These are phyloP conservation scores for Starmerella stellata DNA, from an alignment of 805 yeast genomes.

Conservation along the genomic window DNA sequence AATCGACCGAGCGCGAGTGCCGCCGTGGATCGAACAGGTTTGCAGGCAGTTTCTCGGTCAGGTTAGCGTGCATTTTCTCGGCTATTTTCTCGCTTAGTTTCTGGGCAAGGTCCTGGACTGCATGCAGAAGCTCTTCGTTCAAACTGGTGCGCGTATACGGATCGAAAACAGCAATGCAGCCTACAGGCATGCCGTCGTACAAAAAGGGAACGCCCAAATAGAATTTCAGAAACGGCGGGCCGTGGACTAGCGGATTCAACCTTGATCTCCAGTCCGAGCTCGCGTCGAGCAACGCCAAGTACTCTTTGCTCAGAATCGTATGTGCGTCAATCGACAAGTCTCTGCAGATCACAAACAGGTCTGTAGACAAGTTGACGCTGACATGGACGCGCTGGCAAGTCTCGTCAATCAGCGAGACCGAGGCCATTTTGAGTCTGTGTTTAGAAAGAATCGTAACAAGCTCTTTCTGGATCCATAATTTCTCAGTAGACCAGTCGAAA, in stretches of 20 bases:
- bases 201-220: slow-evolving; percentile 49
- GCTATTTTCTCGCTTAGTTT: slow-evolving; percentile 4
- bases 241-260: slow-evolving; percentile 44
- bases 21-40: not conserved
- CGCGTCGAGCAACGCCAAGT: slow-evolving; percentile 41
- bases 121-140: slow-evolving; percentile 7
- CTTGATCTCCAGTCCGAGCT: slow-evolving; percentile 51
- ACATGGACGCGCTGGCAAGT: slow-evolving; percentile 33
- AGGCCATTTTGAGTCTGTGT: slow-evolving; percentile 34
- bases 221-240: slow-evolving; percentile 40
- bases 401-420: slow-evolving; percentile 40
- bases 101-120: slow-evolving; percentile 8
- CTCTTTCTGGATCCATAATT: slow-evolving; percentile 26
- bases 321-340: slow-evolving; percentile 49
- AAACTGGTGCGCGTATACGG: slow-evolving; percentile 15
- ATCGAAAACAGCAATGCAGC: slow-evolving; percentile 44
- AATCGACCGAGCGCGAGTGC: not conserved
- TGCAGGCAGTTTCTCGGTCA: not conserved
- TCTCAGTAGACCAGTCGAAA: slow-evolving; percentile 34
- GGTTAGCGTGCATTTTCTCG: too few relatives aligned
- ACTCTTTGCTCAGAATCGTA: slow-evolving; percentile 39
- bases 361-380: slow-evolving; percentile 31
- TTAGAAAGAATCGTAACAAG: slow-evolving; percentile 24
- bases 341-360: slow-evolving; percentile 28
- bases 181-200: slow-evolving; percentile 30